Base-by-base conservation (phyloP, 495 filamentous ascomycete genomes). In the Xylaria bambusicola region DNA sequence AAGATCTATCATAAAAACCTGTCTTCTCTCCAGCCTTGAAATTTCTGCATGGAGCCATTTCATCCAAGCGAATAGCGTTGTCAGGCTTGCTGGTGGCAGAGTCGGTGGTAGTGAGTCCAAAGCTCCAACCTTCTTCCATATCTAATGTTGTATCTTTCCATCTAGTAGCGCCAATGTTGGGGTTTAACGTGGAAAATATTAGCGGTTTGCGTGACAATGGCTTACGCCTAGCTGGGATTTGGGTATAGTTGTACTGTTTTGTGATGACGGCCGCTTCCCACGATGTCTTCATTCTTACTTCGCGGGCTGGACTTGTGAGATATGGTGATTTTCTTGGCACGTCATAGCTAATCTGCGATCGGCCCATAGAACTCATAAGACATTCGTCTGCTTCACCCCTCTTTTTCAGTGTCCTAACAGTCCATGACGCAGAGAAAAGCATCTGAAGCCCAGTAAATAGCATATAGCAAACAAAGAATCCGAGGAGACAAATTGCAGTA, bases 401-500 rank as follows among this genome's bases (percentile, higher is more conserved):
- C 20, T 45, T 40, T 1, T 6, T 35, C 9, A 27, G 12, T 10
- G 2, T n/a, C 21, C 13, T 45, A 1, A 18, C 33, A 15, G 27
- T 6, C 18, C 9, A 52, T 0, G 23, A 45, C 13, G 10, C 6
- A 23, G 13, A 20, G 8, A 18, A 31, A 29, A 18, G 36, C 17
- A 45, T 38, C 5, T 27, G 47, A 2, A 52, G 29, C 4, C 38
- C 49, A 1, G 21, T 35, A 47, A 13, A 60, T 8, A 60, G 21
- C 48, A 53, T 10, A 24, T 26, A 1, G 15, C 26, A 60, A 10
- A 60, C 48, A 24, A 60, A 60, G 31, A 53, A 47, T 13, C 48
- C 48, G 12, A 60, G 57, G 31, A 60, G 40, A n/a, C 38, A 52
- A 27, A 49, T 60, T 20, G 57, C 41, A 6, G 41, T 40, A 18